phyloP scores from a whole-genome alignment of 2,329 filamentous ascomycete species.

The Sarocladium kiliense region DNA sequence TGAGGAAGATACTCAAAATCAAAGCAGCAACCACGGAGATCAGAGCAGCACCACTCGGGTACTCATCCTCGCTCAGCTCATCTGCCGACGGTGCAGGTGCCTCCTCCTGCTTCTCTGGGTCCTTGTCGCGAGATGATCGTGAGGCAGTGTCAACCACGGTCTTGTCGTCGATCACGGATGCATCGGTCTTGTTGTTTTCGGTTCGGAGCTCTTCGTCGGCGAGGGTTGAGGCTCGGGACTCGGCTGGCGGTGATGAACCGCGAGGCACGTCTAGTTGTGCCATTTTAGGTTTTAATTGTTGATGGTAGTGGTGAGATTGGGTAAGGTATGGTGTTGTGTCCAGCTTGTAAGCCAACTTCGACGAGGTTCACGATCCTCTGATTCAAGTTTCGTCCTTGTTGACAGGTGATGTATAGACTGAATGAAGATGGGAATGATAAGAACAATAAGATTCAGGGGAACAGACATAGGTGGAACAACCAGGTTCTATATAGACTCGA shows the following conservation, averaged over 20 bases:
- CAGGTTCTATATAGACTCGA: not conserved
- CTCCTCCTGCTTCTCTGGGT: not conserved
- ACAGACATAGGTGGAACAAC: not conserved
- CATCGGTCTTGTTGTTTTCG: not conserved
- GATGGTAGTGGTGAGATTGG: not conserved
- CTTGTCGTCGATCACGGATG: not conserved
- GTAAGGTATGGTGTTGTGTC: not conserved
- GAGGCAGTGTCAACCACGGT: constrained; percentile 4
- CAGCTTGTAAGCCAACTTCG: not conserved
- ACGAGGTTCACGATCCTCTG: no score
- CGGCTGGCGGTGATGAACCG: not conserved
- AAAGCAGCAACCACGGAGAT: constrained; percentile 41
- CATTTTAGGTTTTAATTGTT: not conserved
- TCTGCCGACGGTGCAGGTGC: not conserved
- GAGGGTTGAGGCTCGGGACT: constrained; percentile 3
- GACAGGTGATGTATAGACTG: no score
- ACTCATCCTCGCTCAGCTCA: constrained; percentile 21
- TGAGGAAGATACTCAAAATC: constrained; percentile 42
- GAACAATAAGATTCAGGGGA: not conserved
- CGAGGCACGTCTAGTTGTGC: constrained; percentile 5
- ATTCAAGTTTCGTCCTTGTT: no score
- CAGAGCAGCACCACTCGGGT: constrained; percentile 33
- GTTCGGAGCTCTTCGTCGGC: constrained; percentile 4
- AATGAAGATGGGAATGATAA: no score
- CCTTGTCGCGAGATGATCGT: not conserved